Evolutionary conservation across 345 rosid species (phyloP).

Genomic region (Rhodomyrtus tomentosa): DNA sequence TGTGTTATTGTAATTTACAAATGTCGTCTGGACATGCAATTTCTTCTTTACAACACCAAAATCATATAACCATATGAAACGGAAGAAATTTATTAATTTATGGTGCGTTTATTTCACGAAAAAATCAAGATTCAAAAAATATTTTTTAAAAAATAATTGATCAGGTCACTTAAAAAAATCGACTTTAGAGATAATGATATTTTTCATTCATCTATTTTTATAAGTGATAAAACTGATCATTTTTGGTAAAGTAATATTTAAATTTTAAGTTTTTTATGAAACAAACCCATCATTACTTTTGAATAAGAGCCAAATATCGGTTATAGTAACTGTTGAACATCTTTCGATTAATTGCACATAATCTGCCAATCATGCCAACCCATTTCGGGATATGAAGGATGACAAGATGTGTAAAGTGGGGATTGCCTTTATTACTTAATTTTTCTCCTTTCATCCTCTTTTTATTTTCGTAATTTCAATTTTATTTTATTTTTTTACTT

Average conservation of each 20-base stretch:
- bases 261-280: too few relatives aligned
- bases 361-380: neutral
- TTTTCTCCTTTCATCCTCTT: neutral
- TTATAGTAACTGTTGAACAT: neutral
- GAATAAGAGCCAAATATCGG: neutral
- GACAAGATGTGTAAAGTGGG: neutral
- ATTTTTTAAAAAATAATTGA: neutral
- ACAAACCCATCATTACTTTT: neutral
- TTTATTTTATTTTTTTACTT: neutral
- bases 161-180: neutral
- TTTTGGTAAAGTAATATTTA: too few relatives aligned
- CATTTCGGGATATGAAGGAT: neutral
- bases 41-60: neutral
- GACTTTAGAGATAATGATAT: too few relatives aligned
- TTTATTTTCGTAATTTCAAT: neutral
- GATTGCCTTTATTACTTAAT: neutral
- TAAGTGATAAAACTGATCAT: too few relatives aligned
- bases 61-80: neutral
- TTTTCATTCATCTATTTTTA: too few relatives aligned
- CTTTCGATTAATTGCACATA: neutral
- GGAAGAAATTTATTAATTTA: neutral
- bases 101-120: rapidly evolving
- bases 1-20: neutral
- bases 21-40: neutral
- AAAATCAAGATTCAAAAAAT: neutral